Evolutionary conservation across 768 basidiomycete genomes (phyloP).

Genomic region (Phaffia australis): DNA sequence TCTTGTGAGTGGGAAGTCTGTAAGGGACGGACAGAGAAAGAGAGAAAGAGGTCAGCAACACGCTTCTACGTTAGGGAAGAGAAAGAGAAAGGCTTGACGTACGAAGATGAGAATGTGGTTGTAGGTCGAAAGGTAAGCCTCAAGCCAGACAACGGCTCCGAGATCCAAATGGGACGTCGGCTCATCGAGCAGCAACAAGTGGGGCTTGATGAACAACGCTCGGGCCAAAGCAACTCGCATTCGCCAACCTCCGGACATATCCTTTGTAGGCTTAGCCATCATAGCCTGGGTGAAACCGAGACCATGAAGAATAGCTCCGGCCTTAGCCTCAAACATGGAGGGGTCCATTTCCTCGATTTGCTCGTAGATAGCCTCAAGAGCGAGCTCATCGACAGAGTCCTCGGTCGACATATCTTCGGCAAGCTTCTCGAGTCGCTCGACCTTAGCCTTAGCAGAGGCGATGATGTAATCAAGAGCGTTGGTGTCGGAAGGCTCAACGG

Average conservation of each 20-base stretch:
- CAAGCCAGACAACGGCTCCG: slow-evolving; percentile 96
- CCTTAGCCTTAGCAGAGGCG: slow-evolving; percentile 81
- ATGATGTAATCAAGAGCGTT: slow-evolving; percentile 98
- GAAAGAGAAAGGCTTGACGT: slow-evolving; percentile 15
- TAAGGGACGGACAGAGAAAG: slow-evolving; percentile 13
- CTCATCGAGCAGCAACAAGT: slow-evolving; percentile 86
- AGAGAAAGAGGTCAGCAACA: background rate
- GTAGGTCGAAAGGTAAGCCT: slow-evolving; percentile 94
- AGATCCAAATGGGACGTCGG: slow-evolving; percentile 76
- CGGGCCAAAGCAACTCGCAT: slow-evolving; percentile 97
- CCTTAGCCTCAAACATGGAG: slow-evolving; percentile 86
- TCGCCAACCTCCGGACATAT: slow-evolving; percentile 99
- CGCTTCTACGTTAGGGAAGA: background rate
- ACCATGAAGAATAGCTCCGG: slow-evolving; percentile 92
- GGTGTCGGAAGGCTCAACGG: slow-evolving; percentile 86
- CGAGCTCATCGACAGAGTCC: slow-evolving; percentile 75
- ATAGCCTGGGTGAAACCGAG: slow-evolving; percentile 79
- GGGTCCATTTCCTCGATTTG: slow-evolving; percentile 97
- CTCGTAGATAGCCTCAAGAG: slow-evolving; percentile 81
- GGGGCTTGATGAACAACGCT: slow-evolving; percentile 91
- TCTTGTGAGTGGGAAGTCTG: slow-evolving; percentile 91
- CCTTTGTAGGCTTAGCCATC: slow-evolving; percentile 95
- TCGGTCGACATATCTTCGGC: slow-evolving; percentile 89
- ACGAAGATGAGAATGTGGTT: slow-evolving; percentile 82
- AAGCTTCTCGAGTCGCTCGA: slow-evolving; percentile 78